Evolutionary conservation across 768 basidiomycete genomes (phyloP), one percentile per base, ranked within the genome.

Genomic region (Lenzites betulinus): DNA sequence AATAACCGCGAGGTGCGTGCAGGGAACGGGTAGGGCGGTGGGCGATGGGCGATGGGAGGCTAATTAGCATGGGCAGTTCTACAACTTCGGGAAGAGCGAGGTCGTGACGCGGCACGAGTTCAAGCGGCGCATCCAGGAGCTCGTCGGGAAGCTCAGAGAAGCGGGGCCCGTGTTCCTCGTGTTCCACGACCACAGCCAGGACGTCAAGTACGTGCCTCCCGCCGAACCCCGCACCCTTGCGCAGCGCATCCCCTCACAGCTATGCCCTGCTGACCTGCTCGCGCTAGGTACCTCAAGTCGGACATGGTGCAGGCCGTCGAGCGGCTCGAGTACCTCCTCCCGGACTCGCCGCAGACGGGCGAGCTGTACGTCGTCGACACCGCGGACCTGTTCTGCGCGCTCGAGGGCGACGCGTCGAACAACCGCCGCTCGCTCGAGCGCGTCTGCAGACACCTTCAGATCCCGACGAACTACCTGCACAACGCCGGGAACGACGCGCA

Each of bases 401-500:
- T 95, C 25, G 82, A 88, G 53, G 91, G 90, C 9, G 81, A 83
- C 59, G 75, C 75, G 1, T 71, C 77, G 2, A 76, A 77, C 51
- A 79, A 87, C 69, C 79, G 80, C 43, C 74, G 82, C 48, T 75
- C 77, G 1, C 80, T 95, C 22, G 82, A 82, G 61, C 81, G 84
- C 39, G 79, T 86, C 30, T 90, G 88, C 71, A 75, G 76, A 47
- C 82, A 86, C 52, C 78, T 95, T 22, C 81, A 84, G 51, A 78
- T 93, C 51, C 63, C 74, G 0, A 81, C 83, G 1, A 64, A 78
- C 35, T 76, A 79, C 65, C 73, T 89, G 58, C 93, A 93, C 78
- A 95, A 95, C 67, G 92, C 90, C 1, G 92, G 92, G 0, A 94
- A 93, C 67, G 91, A 94, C 70, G 92, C 92, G 1, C 81, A 88